These are phyloP conservation scores for Hericium alpestre DNA, from an alignment of 768 basidiomycete genomes.

Conservation along the genomic window DNA sequence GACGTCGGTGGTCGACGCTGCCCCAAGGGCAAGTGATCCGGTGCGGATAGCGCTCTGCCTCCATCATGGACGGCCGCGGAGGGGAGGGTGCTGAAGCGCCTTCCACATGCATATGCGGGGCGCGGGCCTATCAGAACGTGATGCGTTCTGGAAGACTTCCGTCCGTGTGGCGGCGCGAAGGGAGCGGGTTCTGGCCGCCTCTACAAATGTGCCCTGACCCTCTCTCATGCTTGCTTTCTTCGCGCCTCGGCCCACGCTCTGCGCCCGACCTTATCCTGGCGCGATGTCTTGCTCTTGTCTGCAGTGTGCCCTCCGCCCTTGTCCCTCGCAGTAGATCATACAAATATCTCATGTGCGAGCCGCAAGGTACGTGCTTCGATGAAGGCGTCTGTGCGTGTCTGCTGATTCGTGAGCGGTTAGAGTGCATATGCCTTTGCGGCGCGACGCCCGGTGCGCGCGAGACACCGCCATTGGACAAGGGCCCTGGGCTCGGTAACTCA, in stretches of 20 bases:
- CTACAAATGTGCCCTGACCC: neutral
- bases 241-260: neutral
- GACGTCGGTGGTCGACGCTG: no score
- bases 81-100: no score
- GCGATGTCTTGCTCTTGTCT: neutral
- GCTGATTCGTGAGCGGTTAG: neutral
- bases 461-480: neutral
- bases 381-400: neutral
- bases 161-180: neutral
- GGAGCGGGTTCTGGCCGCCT: neutral
- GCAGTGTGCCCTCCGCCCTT: no score
- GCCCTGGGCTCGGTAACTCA: neutral
- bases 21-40: no score
- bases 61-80: no score
- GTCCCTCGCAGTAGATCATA: no score
- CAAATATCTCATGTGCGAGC: neutral
- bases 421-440: neutral
- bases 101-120: neutral
- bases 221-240: neutral
- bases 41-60: no score
- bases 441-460: neutral
- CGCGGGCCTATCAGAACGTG: neutral
- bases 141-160: neutral
- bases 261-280: neutral
- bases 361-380: neutral